Conservation (phyloP, 1,139 yeast genomes). For the Suhomyces anneliseae region DNA sequence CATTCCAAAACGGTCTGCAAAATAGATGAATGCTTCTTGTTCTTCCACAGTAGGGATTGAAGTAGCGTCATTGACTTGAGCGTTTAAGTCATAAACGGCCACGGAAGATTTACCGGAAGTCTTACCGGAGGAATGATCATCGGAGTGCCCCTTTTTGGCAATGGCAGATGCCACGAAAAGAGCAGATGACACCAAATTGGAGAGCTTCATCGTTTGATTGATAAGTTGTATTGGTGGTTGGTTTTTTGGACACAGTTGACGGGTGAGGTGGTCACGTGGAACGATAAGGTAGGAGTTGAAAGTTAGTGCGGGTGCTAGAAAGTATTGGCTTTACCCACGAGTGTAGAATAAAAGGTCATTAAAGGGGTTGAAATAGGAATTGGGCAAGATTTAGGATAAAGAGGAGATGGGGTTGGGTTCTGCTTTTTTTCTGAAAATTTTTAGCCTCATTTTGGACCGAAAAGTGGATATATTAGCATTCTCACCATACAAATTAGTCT, state of each 20-base stretch:
- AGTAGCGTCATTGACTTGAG: conserved; percentile 6
- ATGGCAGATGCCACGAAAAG: conserved; percentile 5
- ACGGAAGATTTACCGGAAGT: conserved; percentile 4
- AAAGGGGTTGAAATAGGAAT: too few relatives aligned
- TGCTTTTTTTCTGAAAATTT: too few relatives aligned
- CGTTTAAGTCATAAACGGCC: conserved; percentile 22
- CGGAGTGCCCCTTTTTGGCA: conserved; percentile 2
- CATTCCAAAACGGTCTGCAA: conserved; percentile 45
- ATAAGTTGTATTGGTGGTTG: background rate
- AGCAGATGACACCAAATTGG: conserved; percentile 9
- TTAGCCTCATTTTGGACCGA: too few relatives aligned
- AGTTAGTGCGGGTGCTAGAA: too few relatives aligned
- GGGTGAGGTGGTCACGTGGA: background rate
- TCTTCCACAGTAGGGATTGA: conserved; percentile 13
- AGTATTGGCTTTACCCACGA: background rate
- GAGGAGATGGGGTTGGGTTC: too few relatives aligned
- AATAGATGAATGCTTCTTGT: conserved; percentile 27
- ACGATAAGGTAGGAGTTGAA: too few relatives aligned
- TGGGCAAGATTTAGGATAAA: too few relatives aligned
- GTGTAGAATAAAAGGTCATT: conserved; percentile 1
- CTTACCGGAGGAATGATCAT: conserved; percentile 1
- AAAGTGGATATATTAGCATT: too few relatives aligned
- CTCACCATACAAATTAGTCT: too few relatives aligned
- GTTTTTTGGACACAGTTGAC: background rate
- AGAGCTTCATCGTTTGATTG: conserved; percentile 7